Evolutionary conservation across 345 rosid species (phyloP), one percentile per base, ranked within the genome.

Genomic region (Ceriops zippeliana): DNA sequence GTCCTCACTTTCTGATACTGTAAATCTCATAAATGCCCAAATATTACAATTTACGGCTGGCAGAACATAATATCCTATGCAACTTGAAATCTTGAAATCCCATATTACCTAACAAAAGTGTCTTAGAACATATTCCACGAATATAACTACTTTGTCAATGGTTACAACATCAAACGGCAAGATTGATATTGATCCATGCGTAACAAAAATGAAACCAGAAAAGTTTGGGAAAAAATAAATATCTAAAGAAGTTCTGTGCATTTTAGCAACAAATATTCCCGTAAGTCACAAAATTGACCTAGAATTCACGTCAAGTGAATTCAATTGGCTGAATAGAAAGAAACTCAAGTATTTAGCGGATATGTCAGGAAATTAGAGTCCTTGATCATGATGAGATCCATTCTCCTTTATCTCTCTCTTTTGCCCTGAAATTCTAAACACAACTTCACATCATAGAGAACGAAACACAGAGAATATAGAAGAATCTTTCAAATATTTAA

Each of bases 1-100:
- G 21, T 75, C 89, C 70, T 85, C 86, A 17, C 66, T 72, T 61
- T 81, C 90, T 6, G 85, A 71, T 56, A 79, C 91, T 58, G 73
- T 46, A 11, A 78, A 78, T 61, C 98, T 90, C 79, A 79, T 10
- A 19, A 66, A 46, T 32, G 32, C 26, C 26, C 11, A 65, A 37
- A 30, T 38, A 10, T 15, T 38, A 38, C 15, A 11, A 11, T 10
- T 38, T 38, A 38, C 15, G 0, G 46, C 4, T 9, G 15, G 46
- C 46, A 26, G 52, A 42, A 31, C 11, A 13, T 19, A 6, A 22
- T 70, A 37, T 46, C 54, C 11, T 4, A 57, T 7, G 21, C 56
- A 64, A 57, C 46, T 6, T 32, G 35, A 65, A 51, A 22, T 49
- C 9, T 26, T 54, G 31, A 53, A 53, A 10, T 32, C 6, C 38